phyloP scores from a whole-genome alignment of 2,329 filamentous ascomycete species.

The Aspergillus fischeri region DNA sequence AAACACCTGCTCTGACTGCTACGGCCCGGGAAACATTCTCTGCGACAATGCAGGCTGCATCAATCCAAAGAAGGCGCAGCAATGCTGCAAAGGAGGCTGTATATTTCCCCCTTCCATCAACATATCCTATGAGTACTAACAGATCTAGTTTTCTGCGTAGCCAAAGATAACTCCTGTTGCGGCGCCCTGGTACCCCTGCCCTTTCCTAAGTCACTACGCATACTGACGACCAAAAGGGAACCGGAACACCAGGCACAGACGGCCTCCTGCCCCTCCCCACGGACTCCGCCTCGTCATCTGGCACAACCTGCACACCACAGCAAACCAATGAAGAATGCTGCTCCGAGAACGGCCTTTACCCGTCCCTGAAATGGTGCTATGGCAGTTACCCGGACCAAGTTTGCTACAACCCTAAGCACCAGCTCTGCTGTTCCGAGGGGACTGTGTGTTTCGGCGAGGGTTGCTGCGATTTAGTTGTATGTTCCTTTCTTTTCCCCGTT shows the following conservation, averaged over 20 bases:
- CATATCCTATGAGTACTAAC: not conserved
- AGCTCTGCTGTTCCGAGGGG: constrained; percentile 5
- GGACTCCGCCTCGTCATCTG: too few species aligned
- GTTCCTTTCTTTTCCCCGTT: not conserved
- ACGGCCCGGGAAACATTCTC: constrained; percentile 4
- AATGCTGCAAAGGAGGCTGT: constrained; percentile 7
- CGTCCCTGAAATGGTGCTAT: constrained; percentile 5
- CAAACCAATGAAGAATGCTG: constrained; percentile 6
- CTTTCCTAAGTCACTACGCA: not conserved
- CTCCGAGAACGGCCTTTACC: not conserved
- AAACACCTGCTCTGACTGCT: constrained; percentile 6
- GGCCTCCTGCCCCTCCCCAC: not conserved
- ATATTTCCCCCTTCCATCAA: not conserved
- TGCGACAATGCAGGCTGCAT: constrained; percentile 8
- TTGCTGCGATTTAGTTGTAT: constrained; percentile 7
- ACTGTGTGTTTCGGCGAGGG: constrained; percentile 3
- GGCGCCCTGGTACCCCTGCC: not conserved
- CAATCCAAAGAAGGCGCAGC: constrained; percentile 4
- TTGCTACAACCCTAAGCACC: constrained; percentile 2
- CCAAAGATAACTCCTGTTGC: not conserved
- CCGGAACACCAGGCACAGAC: not conserved
- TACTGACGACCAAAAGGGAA: not conserved
- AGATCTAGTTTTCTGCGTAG: not conserved
- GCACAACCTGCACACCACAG: not conserved
- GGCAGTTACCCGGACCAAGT: not conserved